Conservation (phyloP, 2,329 filamentous ascomycete species). For the Metarhizium rileyi region DNA sequence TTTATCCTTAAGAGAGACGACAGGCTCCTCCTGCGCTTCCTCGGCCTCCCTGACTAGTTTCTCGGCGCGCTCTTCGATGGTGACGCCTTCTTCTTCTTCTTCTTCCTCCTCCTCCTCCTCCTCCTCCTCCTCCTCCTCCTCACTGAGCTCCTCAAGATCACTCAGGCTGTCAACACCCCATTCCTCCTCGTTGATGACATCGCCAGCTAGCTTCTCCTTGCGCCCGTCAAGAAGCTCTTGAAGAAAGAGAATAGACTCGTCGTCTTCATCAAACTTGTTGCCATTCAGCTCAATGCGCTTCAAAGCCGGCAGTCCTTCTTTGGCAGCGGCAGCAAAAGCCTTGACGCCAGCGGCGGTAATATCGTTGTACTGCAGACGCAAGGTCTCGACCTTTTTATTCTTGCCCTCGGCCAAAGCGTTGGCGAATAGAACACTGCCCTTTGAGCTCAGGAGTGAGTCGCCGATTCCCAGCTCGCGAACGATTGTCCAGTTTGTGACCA, state of each 20-base stretch:
- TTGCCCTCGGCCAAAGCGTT: constrained; percentile 63
- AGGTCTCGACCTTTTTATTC: constrained; percentile 68
- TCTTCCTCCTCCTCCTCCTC: constrained; percentile 61
- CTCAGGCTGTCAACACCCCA: constrained; percentile 82
- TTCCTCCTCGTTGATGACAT: constrained; percentile 61
- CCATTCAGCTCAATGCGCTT: constrained; percentile 90
- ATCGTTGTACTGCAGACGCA: constrained; percentile 90
- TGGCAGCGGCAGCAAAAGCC: constrained; percentile 58
- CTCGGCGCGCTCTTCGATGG: constrained; percentile 56
- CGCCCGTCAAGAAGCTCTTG: constrained; percentile 64
- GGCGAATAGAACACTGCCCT: constrained; percentile 66
- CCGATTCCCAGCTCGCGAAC: constrained; percentile 80
- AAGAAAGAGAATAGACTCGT: constrained; percentile 59
- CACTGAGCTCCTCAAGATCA: constrained; percentile 71
- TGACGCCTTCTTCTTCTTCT: constrained; percentile 54
- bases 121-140: constrained; percentile 59
- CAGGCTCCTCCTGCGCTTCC: constrained; percentile 62
- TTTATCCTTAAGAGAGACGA: constrained; percentile 60
- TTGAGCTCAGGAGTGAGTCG: constrained; percentile 73
- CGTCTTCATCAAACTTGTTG: constrained; percentile 87
- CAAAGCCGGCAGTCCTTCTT: constrained; percentile 60
- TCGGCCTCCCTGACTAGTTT: constrained; percentile 61
- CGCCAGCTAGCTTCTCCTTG: constrained; percentile 62
- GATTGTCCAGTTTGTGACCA: constrained; percentile 62
- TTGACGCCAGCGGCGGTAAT: constrained; percentile 71